Evolutionary conservation across 1,284 basidiomycete species (phyloP), one percentile per base, ranked within the genome.

Genomic region (Papiliotrema terrestris): DNA sequence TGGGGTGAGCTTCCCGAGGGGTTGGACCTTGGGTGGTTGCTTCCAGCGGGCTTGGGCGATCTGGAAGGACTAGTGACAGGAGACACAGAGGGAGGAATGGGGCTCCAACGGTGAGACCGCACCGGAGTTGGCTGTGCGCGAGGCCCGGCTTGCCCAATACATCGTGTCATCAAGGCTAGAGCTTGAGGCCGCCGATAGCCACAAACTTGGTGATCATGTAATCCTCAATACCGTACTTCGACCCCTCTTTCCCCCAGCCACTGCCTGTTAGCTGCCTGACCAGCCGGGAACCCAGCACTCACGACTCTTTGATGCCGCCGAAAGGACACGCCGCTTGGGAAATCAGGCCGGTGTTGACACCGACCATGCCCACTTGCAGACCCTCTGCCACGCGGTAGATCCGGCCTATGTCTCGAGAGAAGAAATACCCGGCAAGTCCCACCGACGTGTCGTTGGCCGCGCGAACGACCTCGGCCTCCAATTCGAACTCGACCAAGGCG

Each of bases 371-470:
- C 3, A 92, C 89, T 75, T 98, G 89, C 44, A 98, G 80, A 60
- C 83, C 86, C 78, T 96, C 94, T 17, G 91, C 89, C 17, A 97
- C 91, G 46, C 94, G 83, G 88, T 89, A 95, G 49, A 90, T 86
- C 26, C 93, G 80, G 0, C 87, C 86, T 2, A 95, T 80, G 73
- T 97, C 92, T 54, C 87, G 79, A 44, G 90, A 90, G 78, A 83
- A 96, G 79, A 95, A 91, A 75, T 94, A 94, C 14, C 89, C 91
- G 8, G 93, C 92, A 15, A 98, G 81, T 0, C 94, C 95, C 32
- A 89, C 84, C 29, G 88, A 83, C 0, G 86, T 83, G 62, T 84
- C 78, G 74, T 98, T 98, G 35, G 92, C 92, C 50, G 87, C 77
- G 60, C 81, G 80, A 52, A 98, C 78, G 1, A 93, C 92, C 71